Base-by-base conservation (phyloP, 768 basidiomycete genomes). In the Flagelloscypha sp. region DNA sequence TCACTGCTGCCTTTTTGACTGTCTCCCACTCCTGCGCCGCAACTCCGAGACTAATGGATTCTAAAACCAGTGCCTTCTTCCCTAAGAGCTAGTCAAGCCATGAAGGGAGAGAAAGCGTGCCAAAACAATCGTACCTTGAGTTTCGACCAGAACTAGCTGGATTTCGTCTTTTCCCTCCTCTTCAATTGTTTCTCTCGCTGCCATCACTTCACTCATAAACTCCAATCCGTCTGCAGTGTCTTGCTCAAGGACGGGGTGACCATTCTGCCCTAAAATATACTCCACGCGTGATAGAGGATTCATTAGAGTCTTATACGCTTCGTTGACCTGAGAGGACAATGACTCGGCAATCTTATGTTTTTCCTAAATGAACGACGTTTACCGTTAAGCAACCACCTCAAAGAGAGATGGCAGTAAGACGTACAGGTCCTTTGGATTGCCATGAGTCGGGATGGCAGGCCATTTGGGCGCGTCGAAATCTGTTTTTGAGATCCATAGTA, bases 361-460 rank as follows among this genome's bases (percentile, higher is more conserved):
- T 38, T 64, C 60, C 79, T 81, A 39, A 5, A 37, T 11, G 36
- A 29, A n/a, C 30, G 24, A 40, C 32, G 36, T 29, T 12, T 23
- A 5, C 22, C 13, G 23, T 7, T 16, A 7, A 37, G 24, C 6
- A 29, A 32, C n/a, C n/a, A n/a, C n/a, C n/a, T n/a, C n/a, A n/a
- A n/a, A n/a, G n/a, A 32, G 8, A 29, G 27, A 35, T 35, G 21
- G 22, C n/a, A 41, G 30, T 40, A 15, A 59, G 56, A 49, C 57
- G 35, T 44, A 83, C 84, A 41, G 70, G 56, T 37, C 76, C 76
- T 49, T 73, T 69, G 20, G 75, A 70, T 22, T 77, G 70, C 82
- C 85, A 94, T 9, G 77, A 68, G 54, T 97, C 92, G 0, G 92
- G 92, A 62, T 97, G 92, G 34, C 86, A 78, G 15, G 74, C 61